A percentile compares a stretch with the other conserved stretches of the same genome.
Conservation (phyloP, 1,284 basidiomycete genomes). For the Cystobasidium pallidum region DNA sequence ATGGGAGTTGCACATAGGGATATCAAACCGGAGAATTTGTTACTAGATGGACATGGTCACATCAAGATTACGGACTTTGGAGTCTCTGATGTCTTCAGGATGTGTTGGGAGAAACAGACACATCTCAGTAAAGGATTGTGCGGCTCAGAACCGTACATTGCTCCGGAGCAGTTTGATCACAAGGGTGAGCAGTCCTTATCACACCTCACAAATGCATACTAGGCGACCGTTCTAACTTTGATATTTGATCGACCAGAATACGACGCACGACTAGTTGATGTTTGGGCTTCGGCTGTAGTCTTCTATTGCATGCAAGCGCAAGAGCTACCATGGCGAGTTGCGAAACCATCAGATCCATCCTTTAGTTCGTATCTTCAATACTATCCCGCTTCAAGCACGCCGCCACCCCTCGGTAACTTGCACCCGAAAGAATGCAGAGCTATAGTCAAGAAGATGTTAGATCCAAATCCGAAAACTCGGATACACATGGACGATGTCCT, state of each 20-base stretch:
- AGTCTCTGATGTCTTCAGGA: slow-evolving; percentile 94
- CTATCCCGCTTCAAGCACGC: slow-evolving; percentile 59
- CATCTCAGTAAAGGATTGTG: slow-evolving; percentile 97
- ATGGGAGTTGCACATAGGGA: slow-evolving; percentile 98
- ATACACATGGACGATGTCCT: slow-evolving; percentile 81
- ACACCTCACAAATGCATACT: slow-evolving; percentile 30
- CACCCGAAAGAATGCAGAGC: slow-evolving; percentile 81
- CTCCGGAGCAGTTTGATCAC: slow-evolving; percentile 92
- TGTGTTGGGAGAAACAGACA: slow-evolving; percentile 96
- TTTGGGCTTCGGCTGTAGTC: slow-evolving; percentile 95
- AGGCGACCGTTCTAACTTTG: slow-evolving; percentile 49
- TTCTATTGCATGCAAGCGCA: slow-evolving; percentile 96
- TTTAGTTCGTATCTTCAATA: slow-evolving; percentile 81
- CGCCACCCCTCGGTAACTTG: slow-evolving; percentile 74
- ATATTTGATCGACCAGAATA: slow-evolving; percentile 67
- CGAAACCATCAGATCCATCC: slow-evolving; percentile 78
- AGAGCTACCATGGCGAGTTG: slow-evolving; percentile 95
- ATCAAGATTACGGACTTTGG: slow-evolving; percentile 99
- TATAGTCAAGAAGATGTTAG: slow-evolving; percentile 90
- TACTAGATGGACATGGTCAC: slow-evolving; percentile 89
- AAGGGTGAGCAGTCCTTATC: slow-evolving; percentile 83
- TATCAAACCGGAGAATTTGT: slow-evolving; percentile 96
- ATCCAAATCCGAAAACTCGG: slow-evolving; percentile 84
- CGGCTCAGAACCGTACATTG: slow-evolving; percentile 97
- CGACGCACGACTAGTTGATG: slow-evolving; percentile 93